phyloP scores from a whole-genome alignment of 345 rosid genomes.

The Pugionium cornutum region DNA sequence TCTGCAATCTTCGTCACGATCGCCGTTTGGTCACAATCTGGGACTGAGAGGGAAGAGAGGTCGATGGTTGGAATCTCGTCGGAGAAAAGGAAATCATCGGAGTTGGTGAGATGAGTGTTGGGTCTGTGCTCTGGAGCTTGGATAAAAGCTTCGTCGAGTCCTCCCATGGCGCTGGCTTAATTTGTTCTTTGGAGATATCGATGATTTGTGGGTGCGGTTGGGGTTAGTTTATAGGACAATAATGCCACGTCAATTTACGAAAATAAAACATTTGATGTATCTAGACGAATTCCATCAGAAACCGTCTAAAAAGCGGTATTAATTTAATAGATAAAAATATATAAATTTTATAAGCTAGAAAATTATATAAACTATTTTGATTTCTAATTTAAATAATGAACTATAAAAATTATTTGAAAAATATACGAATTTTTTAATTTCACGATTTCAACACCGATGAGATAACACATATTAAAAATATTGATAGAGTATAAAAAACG shows the following conservation, averaged over 20 bases:
- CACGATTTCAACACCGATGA: too few species aligned
- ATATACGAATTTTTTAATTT: too few species aligned
- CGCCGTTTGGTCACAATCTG: constrained; percentile 8
- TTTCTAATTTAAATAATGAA: too few species aligned
- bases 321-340: too few species aligned
- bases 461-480: too few species aligned
- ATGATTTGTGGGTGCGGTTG: constrained; percentile 16
- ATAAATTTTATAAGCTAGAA: too few species aligned
- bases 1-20: constrained; percentile 50
- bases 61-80: constrained; percentile 67
- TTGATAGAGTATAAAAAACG: too few species aligned
- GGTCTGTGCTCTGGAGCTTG: constrained; percentile 61
- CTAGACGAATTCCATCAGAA: background rate
- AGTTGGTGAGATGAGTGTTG: constrained; percentile 23
- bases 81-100: constrained; percentile 15
- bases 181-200: constrained; percentile 19
- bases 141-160: constrained; percentile 54
- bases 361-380: too few species aligned
- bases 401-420: too few species aligned
- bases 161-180: constrained; percentile 44
- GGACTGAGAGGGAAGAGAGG: constrained; percentile 44
- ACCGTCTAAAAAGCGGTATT: too few species aligned
- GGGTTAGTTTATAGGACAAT: background rate
- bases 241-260: background rate
- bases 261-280: background rate